These are phyloP conservation scores for Russula sp. DNA, from an alignment of 768 basidiomycete species.

Conservation along the genomic window DNA sequence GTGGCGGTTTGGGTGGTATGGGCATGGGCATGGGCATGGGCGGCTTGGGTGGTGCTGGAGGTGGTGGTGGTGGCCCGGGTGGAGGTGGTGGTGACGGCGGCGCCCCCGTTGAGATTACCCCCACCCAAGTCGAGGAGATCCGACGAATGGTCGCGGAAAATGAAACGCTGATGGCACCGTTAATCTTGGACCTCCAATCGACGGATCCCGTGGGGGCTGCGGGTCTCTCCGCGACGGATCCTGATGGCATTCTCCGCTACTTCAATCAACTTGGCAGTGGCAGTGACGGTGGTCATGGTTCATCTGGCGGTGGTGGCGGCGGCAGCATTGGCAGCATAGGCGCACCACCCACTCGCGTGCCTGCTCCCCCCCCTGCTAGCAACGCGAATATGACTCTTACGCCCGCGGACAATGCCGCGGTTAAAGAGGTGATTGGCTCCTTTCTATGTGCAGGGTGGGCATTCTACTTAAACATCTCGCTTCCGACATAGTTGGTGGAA, in stretches of 20 bases:
- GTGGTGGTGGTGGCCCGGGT: conserved; percentile 42
- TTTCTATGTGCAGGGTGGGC: too few species aligned
- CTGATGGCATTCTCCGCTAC: conserved; percentile 48
- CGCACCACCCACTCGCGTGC: too few species aligned
- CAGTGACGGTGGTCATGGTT: too few species aligned
- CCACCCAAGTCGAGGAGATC: conserved; percentile 58
- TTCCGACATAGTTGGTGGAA: neutral
- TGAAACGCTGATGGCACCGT: conserved; percentile 65
- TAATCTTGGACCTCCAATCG: conserved; percentile 74
- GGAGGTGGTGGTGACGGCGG: neutral
- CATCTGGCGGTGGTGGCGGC: too few species aligned
- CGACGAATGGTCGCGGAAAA: conserved; percentile 69
- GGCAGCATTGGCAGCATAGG: too few species aligned
- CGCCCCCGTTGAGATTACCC: conserved; percentile 27
- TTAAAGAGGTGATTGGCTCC: too few species aligned
- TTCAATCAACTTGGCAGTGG: neutral
- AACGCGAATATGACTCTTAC: too few species aligned
- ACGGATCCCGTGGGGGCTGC: conserved; percentile 73
- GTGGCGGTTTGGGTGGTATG: too few species aligned
- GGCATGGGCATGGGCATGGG: conserved; percentile 23
- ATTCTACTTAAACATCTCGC: too few species aligned
- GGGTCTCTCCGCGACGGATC: conserved; percentile 53
- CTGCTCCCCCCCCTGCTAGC: too few species aligned
- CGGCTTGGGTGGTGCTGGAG: conserved; percentile 45
- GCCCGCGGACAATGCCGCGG: too few species aligned